Evolutionary conservation across 2,329 filamentous ascomycete genomes (phyloP).

Genomic region (Arthroderma sp.): DNA sequence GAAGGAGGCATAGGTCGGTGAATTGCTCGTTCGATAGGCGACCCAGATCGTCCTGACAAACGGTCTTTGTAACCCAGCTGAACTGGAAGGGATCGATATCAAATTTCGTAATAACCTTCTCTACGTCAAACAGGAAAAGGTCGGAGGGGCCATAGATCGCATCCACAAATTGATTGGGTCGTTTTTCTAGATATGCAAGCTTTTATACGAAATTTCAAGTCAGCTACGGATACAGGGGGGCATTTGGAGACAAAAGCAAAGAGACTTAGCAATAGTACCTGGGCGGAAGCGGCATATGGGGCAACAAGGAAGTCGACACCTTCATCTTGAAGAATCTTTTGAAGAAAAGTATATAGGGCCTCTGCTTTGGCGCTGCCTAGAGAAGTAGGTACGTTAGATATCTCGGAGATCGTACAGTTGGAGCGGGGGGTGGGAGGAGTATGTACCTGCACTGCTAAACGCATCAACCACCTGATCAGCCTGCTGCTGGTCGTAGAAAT

Average conservation of each 20-base stretch:
- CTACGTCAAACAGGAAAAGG: conserved; percentile 70
- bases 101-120: conserved; percentile 52
- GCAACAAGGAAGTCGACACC: conserved; percentile 66
- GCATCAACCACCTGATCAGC: conserved; percentile 68
- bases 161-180: conserved; percentile 53
- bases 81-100: conserved; percentile 50
- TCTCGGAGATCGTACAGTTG: not conserved
- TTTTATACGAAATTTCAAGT: conserved; percentile 9
- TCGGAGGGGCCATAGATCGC: conserved; percentile 76
- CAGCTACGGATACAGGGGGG: not conserved
- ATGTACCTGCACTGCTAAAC: conserved; percentile 72
- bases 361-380: conserved; percentile 58
- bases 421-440: not conserved
- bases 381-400: conserved; percentile 4
- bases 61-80: conserved; percentile 49
- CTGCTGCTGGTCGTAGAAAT: conserved; percentile 66
- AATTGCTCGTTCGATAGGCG: conserved; percentile 58
- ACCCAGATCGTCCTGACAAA: conserved; percentile 55
- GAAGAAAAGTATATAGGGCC: conserved; percentile 63
- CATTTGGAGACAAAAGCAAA: not conserved
- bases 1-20: conserved; percentile 68
- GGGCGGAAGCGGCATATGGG: conserved; percentile 75
- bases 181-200: conserved; percentile 64
- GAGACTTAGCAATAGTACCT: conserved; percentile 40
- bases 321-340: conserved; percentile 56